Evolutionary conservation across 331 rosid species (phyloP), one percentile per base, ranked within the genome.

Genomic region (Quercus lobata): DNA sequence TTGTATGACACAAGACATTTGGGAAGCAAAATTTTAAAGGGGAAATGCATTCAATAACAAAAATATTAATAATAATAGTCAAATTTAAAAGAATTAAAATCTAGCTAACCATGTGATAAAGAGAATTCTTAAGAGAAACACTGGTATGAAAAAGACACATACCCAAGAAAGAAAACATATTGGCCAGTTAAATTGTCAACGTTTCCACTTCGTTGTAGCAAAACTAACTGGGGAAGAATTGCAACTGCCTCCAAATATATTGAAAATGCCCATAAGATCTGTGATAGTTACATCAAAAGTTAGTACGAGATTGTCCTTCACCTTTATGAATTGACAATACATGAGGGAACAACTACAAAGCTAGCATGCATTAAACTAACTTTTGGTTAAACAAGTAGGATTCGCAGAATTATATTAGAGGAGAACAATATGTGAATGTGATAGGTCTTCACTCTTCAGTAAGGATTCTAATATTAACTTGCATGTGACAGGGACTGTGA

Each of bases 211-310:
- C 95, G 84, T 63, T 94, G 98, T 79, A 94, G 79, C 92, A 95
- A 78, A 83, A 91, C 96, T 81, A 95, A 79, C 84, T 96, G 99
- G 8, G 99, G 98, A 63, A 91, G 86, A 82, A 93, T 96, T 5
- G 97, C 93, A 52, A 90, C 91, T 15, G 99, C 97, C 82, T 91
- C 99, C 92, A 91, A 90, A 85, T 93, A 96, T 82, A 96, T 86
- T 35, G 99, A 96, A 89, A 96, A 96, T 78, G 97, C 98, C 99
- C 97, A 93, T 65, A 90, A 86, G 60, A 96, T 69, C 99, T 96
- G 92, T 53, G 83, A 76, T 29, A 76, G 60, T 65, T 30, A 73
- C 32, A 60, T 35, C 21, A 68, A 73, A 41, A 81, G 46, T 79
- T n/a, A 85, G 76, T 62, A 81, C 34, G 27, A 27, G 21, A 71